Percentiles rank a stretch among this genome's conserved stretches.
phyloP scores from a whole-genome alignment of 2,329 filamentous ascomycete genomes.

The Rhytidhysteron rufulum region DNA sequence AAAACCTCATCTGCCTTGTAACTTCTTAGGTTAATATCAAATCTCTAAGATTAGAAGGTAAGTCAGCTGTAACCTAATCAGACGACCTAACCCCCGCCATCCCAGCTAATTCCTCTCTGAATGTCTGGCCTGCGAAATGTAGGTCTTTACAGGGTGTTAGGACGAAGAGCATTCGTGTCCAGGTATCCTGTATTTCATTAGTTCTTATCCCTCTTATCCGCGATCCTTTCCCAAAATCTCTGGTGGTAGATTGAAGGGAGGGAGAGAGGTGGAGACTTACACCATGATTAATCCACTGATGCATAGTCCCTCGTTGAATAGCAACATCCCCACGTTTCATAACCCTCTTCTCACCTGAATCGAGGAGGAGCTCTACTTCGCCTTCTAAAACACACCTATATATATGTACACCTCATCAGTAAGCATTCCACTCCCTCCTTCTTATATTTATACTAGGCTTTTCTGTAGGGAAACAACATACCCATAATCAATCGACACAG shows the following conservation, averaged over 20 bases:
- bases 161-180: constrained; percentile 36
- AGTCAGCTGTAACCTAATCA: constrained; percentile 19
- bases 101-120: constrained; percentile 31
- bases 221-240: no score
- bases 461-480: constrained; percentile 26
- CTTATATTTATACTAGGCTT: constrained; percentile 1
- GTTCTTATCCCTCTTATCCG: no score
- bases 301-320: constrained; percentile 39
- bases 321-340: constrained; percentile 37
- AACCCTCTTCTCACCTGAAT: constrained; percentile 33
- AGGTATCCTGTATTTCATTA: no score
- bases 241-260: no score
- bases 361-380: constrained; percentile 35
- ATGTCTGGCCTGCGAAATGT: constrained; percentile 24
- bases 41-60: not conserved
- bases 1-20: no score
- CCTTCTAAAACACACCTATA: constrained; percentile 28
- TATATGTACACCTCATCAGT: no score
- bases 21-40: not conserved
- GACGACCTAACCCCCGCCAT: constrained; percentile 35
- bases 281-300: constrained; percentile 36
- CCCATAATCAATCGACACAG: constrained; percentile 38
- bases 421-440: not conserved
- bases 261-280: no score
- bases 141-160: constrained; percentile 33